phyloP scores from a whole-genome alignment of 192 early-diverging fungal species.

The Coemansia sp. region DNA sequence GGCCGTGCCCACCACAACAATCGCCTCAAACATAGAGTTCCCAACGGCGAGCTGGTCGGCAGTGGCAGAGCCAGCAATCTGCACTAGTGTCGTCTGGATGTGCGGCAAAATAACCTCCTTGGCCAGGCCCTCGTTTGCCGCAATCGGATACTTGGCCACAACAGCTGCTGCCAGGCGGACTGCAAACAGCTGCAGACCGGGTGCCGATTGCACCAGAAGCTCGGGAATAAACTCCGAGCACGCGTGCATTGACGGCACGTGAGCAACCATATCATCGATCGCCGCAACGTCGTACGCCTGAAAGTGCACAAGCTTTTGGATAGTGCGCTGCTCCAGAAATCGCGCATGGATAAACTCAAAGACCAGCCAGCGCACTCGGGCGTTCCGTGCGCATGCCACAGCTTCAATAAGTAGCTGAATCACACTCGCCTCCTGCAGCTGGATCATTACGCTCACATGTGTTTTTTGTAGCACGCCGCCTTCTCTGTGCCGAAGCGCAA shows the following conservation, averaged over 20 bases:
- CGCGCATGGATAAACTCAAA: constrained; percentile 62
- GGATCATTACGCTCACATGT: constrained; percentile 55
- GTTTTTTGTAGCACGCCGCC: constrained; percentile 21
- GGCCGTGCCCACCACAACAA: constrained; percentile 16
- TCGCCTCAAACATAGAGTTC: constrained; percentile 39
- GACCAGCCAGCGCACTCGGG: constrained; percentile 28
- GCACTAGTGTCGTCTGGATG: constrained; percentile 40
- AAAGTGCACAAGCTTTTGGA: constrained; percentile 62
- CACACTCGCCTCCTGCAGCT: constrained; percentile 59
- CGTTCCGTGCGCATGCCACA: constrained; percentile 8
- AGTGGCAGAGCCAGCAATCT: constrained; percentile 25
- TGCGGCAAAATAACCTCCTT: constrained; percentile 52
- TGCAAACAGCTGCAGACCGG: constrained; percentile 42
- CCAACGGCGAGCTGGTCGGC: constrained; percentile 32
- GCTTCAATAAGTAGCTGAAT: constrained; percentile 60
- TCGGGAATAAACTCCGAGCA: constrained; percentile 61
- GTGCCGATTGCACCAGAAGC: constrained; percentile 51
- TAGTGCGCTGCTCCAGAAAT: constrained; percentile 60
- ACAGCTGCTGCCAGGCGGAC: constrained; percentile 43
- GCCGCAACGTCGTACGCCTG: constrained; percentile 59
- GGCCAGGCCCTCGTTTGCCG: constrained; percentile 44
- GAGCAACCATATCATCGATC: constrained; percentile 58
- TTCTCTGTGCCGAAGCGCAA: constrained; percentile 30
- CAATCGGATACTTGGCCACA: constrained; percentile 44
- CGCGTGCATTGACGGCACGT: constrained; percentile 67